Conservation (phyloP, 257 asterid genomes). For the Solanum sejunctum region DNA sequence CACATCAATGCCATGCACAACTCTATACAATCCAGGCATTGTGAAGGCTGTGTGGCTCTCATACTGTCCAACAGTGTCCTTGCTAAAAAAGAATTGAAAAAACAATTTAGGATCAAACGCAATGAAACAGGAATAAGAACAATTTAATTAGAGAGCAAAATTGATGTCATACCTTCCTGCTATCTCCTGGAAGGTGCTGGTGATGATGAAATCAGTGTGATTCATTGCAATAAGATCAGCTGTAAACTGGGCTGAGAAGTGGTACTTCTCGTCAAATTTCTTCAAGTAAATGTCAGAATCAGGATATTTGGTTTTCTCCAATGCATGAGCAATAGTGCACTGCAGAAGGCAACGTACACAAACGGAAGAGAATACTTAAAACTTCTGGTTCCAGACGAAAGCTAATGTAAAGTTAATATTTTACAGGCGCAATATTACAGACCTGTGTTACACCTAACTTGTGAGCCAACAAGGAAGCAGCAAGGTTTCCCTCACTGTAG, state of each 20-base stretch:
- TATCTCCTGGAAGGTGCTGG: conserved; percentile 95
- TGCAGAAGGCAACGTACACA: conserved; percentile 7
- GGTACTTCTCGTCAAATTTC: conserved; percentile 83
- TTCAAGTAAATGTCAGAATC: conserved; percentile 76
- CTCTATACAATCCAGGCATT: conserved; percentile 93
- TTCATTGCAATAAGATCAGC: conserved; percentile 97
- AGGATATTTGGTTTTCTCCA: conserved; percentile 92
- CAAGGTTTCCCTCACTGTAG: conserved; percentile 96
- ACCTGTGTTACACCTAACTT: conserved; percentile 98
- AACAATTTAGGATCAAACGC: not conserved
- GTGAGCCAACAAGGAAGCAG: conserved; percentile 87
- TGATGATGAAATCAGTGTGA: conserved; percentile 94
- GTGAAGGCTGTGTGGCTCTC: conserved; percentile 96
- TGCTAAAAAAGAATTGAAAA: conserved; percentile 24
- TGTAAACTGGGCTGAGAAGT: conserved; percentile 90
- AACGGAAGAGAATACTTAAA: not conserved
- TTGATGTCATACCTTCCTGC: conserved; percentile 67
- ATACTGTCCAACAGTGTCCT: conserved; percentile 95
- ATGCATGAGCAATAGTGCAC: conserved; percentile 94
- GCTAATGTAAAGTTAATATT: not conserved
- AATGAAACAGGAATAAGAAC: not conserved
- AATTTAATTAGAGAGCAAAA: not conserved
- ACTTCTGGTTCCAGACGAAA: not conserved
- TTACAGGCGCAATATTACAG: not conserved
- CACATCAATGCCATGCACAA: conserved; percentile 84